Percentiles rank a stretch among this genome's conserved stretches.
phyloP scores from a whole-genome alignment of 106 monocot genomes.

The Alisma plantagoaquatica region DNA sequence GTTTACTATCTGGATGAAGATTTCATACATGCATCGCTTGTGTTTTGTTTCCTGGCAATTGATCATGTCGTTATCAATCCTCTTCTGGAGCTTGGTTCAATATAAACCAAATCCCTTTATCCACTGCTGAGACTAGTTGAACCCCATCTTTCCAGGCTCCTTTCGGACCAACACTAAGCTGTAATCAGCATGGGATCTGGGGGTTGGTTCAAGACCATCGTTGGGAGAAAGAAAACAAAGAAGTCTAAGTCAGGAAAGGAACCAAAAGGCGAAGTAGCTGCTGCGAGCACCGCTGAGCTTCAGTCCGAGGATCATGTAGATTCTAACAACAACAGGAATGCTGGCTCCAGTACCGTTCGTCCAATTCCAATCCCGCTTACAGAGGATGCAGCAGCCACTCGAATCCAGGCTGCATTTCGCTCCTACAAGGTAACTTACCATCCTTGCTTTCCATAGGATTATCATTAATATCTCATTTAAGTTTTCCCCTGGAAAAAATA shows the following conservation, averaged over 20 bases:
- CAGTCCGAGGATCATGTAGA: slow-evolving; percentile 16
- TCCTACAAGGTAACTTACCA: slow-evolving; percentile 54
- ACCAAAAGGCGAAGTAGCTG: neutral
- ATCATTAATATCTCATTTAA: neutral
- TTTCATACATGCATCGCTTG: no score
- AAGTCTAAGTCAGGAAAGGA: slow-evolving; percentile 29
- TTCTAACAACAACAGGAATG: slow-evolving; percentile 19
- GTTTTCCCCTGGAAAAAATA: neutral
- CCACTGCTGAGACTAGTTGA: neutral
- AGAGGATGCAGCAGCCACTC: slow-evolving; percentile 56
- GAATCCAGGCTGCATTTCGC: slow-evolving; percentile 79
- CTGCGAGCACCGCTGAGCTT: neutral
- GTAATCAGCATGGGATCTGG: slow-evolving; percentile 61
- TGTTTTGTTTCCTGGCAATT: neutral
- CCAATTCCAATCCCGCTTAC: slow-evolving; percentile 14
- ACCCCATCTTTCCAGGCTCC: slow-evolving; percentile 1
- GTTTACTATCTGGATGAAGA: no score
- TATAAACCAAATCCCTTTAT: neutral
- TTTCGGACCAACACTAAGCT: neutral
- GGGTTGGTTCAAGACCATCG: slow-evolving; percentile 68
- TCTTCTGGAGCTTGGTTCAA: no score
- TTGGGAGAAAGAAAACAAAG: slow-evolving; percentile 52
- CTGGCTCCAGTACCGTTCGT: slow-evolving; percentile 18
- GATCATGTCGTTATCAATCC: neutral
- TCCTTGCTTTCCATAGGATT: no score